Evolutionary conservation across 495 filamentous ascomycete genomes (phyloP).

Genomic region (Hypomontagnella submonticulosa): DNA sequence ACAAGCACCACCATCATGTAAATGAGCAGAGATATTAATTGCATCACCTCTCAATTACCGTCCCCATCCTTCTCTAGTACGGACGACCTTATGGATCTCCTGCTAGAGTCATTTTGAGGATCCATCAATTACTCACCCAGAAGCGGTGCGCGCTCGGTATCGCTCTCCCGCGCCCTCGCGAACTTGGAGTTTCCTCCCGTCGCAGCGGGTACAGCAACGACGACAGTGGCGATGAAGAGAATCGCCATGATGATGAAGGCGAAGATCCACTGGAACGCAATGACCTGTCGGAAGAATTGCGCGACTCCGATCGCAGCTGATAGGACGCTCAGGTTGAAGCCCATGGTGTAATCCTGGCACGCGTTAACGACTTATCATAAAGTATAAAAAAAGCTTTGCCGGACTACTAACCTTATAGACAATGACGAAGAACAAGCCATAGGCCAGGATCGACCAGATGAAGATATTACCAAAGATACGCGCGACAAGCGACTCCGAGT

Average conservation of each 20-base stretch:
- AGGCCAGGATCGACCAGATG: conserved; percentile 81
- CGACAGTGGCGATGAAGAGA: conserved; percentile 71
- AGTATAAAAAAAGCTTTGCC: background rate
- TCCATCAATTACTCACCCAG: conserved; percentile 50
- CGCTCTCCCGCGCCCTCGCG: conserved; percentile 46
- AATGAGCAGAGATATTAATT: conserved; percentile 13
- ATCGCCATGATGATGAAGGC: conserved; percentile 83
- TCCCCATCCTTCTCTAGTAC: background rate
- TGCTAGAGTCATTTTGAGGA: background rate
- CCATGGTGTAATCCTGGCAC: conserved; percentile 78
- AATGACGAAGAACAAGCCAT: conserved; percentile 76
- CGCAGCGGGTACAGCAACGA: conserved; percentile 72
- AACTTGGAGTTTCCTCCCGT: conserved; percentile 61
- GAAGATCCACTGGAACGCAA: conserved; percentile 91
- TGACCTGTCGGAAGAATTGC: conserved; percentile 74
- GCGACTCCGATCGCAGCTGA: conserved; percentile 78
- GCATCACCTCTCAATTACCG: conserved; percentile 1
- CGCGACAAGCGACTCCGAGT: conserved; percentile 64
- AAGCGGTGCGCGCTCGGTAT: conserved; percentile 65
- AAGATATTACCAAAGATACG: conserved; percentile 85
- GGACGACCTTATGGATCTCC: too few species aligned
- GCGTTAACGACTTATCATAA: conserved; percentile 12
- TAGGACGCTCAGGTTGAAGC: conserved; percentile 78
- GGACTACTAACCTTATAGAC: conserved; percentile 64
- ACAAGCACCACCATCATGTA: background rate